phyloP scores from a whole-genome alignment of 495 filamentous ascomycete species.

The Talaromyces wortmannii region DNA sequence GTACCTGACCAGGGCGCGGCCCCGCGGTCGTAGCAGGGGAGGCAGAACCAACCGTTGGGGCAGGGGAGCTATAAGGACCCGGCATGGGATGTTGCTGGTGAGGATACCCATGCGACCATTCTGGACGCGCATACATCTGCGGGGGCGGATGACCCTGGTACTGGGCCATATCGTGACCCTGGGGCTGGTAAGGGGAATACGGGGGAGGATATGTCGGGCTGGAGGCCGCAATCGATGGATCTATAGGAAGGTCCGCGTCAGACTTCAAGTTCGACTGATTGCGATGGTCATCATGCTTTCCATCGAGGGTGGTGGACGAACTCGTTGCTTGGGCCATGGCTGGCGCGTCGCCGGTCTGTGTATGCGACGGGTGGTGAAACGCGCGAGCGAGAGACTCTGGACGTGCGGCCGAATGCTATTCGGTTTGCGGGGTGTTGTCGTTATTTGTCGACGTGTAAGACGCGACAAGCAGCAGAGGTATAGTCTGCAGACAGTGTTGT shows the following conservation, averaged over 20 bases:
- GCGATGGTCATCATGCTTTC: slow-evolving; percentile 58
- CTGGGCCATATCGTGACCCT: slow-evolving; percentile 74
- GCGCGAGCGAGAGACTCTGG: slow-evolving; percentile 60
- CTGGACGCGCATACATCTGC: slow-evolving; percentile 71
- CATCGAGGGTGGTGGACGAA: slow-evolving; percentile 81
- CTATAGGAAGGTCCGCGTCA: slow-evolving; percentile 97
- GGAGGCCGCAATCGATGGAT: slow-evolving; percentile 90
- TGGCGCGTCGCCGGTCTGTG: slow-evolving; percentile 68
- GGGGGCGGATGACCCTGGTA: slow-evolving; percentile 50
- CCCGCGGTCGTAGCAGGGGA: slow-evolving; percentile 53
- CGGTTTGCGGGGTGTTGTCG: slow-evolving; percentile 32
- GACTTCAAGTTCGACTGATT: slow-evolving; percentile 67
- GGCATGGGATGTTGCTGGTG: slow-evolving; percentile 57
- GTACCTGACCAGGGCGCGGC: slow-evolving; percentile 66
- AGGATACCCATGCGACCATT: slow-evolving; percentile 74
- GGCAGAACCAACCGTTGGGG: slow-evolving; percentile 49
- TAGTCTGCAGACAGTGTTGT: slow-evolving; percentile 56
- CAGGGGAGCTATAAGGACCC: slow-evolving; percentile 53
- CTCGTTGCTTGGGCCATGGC: slow-evolving; percentile 97
- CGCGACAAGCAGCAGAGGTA: slow-evolving; percentile 73
- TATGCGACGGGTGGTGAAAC: slow-evolving; percentile 63
- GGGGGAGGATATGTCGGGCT: slow-evolving; percentile 84
- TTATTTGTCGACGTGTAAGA: slow-evolving; percentile 5
- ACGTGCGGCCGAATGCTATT: slow-evolving; percentile 66
- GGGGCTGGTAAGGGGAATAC: slow-evolving; percentile 81